These are phyloP conservation scores for Cucumis variabilis DNA, from an alignment of 331 rosid species.

Conservation along the genomic window DNA sequence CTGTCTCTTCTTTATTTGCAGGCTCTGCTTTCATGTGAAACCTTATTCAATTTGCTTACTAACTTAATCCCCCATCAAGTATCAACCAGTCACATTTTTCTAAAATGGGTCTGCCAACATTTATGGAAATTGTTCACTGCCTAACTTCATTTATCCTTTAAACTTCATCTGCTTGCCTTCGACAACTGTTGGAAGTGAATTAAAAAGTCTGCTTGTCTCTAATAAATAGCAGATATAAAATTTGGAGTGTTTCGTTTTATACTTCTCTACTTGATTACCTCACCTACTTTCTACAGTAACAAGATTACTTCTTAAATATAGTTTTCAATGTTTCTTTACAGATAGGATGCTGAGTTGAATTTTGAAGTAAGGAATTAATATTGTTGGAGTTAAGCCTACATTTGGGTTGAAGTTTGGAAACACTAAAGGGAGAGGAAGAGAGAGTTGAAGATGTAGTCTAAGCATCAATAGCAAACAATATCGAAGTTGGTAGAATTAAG, in stretches of 20 bases:
- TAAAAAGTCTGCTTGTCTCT: neutral
- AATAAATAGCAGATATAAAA: too few relatives aligned
- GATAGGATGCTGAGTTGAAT: neutral
- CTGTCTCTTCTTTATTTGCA: neutral
- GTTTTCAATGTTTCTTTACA: neutral
- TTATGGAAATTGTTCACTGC: neutral
- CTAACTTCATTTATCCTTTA: neutral
- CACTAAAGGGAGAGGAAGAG: too few relatives aligned
- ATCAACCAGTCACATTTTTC: neutral
- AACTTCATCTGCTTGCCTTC: neutral
- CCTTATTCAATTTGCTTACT: neutral
- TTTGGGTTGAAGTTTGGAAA: too few relatives aligned
- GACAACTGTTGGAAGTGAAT: neutral
- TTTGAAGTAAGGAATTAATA: too few relatives aligned
- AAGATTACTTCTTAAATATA: neutral
- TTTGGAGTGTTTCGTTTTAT: too few relatives aligned
- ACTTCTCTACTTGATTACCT: neutral
- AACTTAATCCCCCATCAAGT: too few relatives aligned
- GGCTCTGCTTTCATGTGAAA: constrained; percentile 12
- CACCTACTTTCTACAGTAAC: too few relatives aligned
- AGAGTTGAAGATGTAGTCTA: too few relatives aligned
- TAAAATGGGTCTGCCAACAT: neutral
- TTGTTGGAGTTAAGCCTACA: too few relatives aligned
- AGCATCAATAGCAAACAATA: too few relatives aligned
- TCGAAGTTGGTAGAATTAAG: too few relatives aligned